Evolutionary conservation across 2,329 filamentous ascomycete genomes (phyloP), one percentile per base, ranked within the genome.

Genomic region (Thermochaetoides dissita): DNA sequence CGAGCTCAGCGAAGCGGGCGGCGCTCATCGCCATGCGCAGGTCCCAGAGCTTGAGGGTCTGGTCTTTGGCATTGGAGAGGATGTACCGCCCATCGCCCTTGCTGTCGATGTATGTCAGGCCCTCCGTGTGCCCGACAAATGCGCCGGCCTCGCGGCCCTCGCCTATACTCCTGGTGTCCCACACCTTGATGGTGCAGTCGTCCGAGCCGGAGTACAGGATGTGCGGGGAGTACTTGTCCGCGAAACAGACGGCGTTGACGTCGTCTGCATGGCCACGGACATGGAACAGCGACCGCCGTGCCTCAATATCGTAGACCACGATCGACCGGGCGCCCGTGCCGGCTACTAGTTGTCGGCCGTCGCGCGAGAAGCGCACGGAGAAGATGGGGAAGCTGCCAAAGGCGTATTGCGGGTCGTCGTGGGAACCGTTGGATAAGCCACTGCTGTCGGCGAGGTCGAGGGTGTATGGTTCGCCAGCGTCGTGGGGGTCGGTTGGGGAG

Each of bases 41-140:
- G 59, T 98, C 91, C 91, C 91, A 98, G 0, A 98, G 71, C 63
- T 96, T 96, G 76, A 94, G 94, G 35, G 81, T 89, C 60, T 96
- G 91, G 57, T 98, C 91, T 58, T 96, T 98, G 47, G 79, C 85
- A 54, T 98, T 98, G 51, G 81, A 88, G 28, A 98, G 74, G 7
- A 96, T 82, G 59, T 96, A 96, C 43, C 78, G 68, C 4, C 78
- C 78, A 55, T 82, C 78, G 40, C 76, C 76, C 55, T 82, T 82
- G 59, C 73, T 79, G 59, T 82, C 78, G 42, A 82, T 71, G 53
- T 81, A 81, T 0, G 78, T 82, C 39, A 82, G 55, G 3, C 78
- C 78, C 55, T 81, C 75, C 41, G 74, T 69, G 52, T 82, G 78
- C 3, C 78, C 78, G 24, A 80, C 67, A 48, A 82, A 81, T 1